phyloP scores from a whole-genome alignment of 2,329 filamentous ascomycete genomes.

The Sporothrix phasma region DNA sequence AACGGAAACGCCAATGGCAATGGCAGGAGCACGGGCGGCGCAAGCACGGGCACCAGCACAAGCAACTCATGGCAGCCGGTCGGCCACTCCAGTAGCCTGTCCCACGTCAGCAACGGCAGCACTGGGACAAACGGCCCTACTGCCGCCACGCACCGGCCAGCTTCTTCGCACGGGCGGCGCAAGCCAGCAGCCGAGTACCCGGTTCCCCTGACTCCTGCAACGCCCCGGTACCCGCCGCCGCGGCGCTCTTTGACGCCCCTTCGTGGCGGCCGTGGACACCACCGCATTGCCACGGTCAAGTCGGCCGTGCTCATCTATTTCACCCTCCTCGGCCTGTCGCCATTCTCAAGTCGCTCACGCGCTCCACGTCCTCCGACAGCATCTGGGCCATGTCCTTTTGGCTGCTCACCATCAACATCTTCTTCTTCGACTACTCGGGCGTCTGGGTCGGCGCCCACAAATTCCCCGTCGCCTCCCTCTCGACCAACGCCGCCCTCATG shows the following conservation, averaged over 20 bases:
- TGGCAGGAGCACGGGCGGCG: background rate
- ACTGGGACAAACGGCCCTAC: background rate
- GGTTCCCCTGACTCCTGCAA: conserved; percentile 22
- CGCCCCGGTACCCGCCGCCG: conserved; percentile 21
- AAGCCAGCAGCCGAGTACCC: background rate
- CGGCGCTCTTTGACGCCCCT: conserved; percentile 25
- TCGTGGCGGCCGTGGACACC: conserved; percentile 35
- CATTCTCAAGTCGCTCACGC: conserved; percentile 92
- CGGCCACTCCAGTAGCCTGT: background rate
- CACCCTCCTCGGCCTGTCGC: conserved; percentile 80
- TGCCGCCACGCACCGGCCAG: background rate
- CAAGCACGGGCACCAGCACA: background rate
- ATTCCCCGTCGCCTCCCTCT: conserved; percentile 60
- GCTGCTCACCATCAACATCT: conserved; percentile 89
- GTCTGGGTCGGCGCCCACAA: conserved; percentile 41
- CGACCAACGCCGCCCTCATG: conserved; percentile 94
- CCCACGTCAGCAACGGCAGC: background rate
- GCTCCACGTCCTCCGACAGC: conserved; percentile 82
- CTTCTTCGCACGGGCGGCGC: background rate
- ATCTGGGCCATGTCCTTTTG: conserved; percentile 97
- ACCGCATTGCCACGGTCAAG: conserved; percentile 70
- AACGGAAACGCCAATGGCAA: background rate
- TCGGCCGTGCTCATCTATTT: conserved; percentile 89
- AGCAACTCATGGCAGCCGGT: background rate
- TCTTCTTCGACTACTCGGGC: conserved; percentile 93